Percentiles rank a stretch among this genome's conserved stretches.
These are phyloP conservation scores for Yamadazyma trypodendri DNA, from an alignment of 1,139 yeast genomes.

Conservation along the genomic window DNA sequence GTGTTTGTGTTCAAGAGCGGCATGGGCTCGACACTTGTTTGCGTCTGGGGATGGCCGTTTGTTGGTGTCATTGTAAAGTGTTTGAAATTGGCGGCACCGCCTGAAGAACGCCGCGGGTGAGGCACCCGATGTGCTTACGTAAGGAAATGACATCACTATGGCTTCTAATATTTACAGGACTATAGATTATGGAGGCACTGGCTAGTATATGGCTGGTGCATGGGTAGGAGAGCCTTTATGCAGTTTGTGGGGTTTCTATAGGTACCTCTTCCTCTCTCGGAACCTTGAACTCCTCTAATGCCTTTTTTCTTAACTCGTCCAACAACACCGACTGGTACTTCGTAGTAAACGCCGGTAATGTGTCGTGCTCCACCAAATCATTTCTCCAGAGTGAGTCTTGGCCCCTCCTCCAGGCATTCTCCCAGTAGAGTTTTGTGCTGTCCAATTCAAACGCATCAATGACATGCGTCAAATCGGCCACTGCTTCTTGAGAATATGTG, in stretches of 20 bases:
- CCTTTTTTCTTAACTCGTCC: slow-evolving; percentile 52
- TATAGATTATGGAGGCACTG: not conserved
- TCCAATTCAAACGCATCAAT: slow-evolving; percentile 58
- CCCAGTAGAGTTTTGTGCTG: slow-evolving; percentile 68
- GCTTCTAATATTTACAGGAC: slow-evolving; percentile 3
- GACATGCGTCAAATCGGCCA: slow-evolving; percentile 78
- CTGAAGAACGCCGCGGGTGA: not conserved
- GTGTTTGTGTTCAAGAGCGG: not conserved
- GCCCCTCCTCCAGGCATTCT: slow-evolving; percentile 82
- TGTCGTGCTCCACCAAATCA: slow-evolving; percentile 56
- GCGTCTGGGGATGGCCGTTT: not conserved
- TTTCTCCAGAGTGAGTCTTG: slow-evolving; percentile 63
- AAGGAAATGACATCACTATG: not conserved
- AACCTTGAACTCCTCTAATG: slow-evolving; percentile 32
- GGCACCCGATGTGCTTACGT: not conserved
- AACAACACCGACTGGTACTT: slow-evolving; percentile 64
- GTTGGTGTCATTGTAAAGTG: not conserved
- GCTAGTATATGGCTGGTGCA: slow-evolving; percentile 5
- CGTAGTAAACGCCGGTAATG: slow-evolving; percentile 60
- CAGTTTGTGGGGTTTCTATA: not conserved
- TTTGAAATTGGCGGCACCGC: slow-evolving; percentile 1
- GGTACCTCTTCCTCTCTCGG: slow-evolving; percentile 10
- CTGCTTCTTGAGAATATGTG: slow-evolving; percentile 86
- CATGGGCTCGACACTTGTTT: not conserved
- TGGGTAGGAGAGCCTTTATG: too few relatives aligned